A percentile compares a stretch with the other conserved stretches of the same genome.
phyloP scores from a whole-genome alignment of 352 stramenopile genomes.

The Globisporangium acanthophoron region DNA sequence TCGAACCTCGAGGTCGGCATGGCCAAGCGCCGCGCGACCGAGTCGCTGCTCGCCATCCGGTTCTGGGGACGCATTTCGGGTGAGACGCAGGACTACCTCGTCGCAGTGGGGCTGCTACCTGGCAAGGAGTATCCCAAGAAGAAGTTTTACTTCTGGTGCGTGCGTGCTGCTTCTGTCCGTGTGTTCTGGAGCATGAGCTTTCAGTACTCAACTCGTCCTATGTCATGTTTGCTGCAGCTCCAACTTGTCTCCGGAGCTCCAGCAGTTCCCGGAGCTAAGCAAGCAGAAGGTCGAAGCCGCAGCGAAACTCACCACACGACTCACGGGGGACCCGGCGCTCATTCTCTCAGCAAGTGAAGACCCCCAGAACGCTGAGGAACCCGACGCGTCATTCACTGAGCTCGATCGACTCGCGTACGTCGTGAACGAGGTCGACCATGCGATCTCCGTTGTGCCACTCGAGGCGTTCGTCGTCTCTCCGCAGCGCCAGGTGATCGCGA shows the following conservation, averaged over 20 bases:
- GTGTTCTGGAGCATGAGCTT: neutral
- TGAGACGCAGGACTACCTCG: conserved; percentile 63
- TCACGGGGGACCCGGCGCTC: conserved; percentile 70
- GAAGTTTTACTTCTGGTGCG: conserved; percentile 84
- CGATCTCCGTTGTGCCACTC: conserved; percentile 48
- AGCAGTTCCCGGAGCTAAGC: conserved; percentile 71
- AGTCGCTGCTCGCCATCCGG: conserved; percentile 52
- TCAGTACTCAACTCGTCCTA: neutral
- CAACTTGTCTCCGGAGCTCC: conserved; percentile 66
- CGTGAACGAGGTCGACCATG: conserved; percentile 62
- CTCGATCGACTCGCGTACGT: conserved; percentile 67
- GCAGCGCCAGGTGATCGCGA: conserved; percentile 58
- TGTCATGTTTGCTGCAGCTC: conserved; percentile 25
- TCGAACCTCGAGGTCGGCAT: conserved; percentile 75
- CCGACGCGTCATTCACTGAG: conserved; percentile 46
- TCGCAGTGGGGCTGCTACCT: conserved; percentile 49
- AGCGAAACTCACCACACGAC: conserved; percentile 33
- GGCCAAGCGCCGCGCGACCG: conserved; percentile 58
- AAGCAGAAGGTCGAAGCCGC: conserved; percentile 51
- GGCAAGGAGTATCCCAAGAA: conserved; percentile 71
- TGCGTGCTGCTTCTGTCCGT: neutral
- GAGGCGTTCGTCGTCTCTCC: conserved; percentile 69
- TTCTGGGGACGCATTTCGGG: conserved; percentile 69
- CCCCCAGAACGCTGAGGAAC: conserved; percentile 32
- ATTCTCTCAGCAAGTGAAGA: conserved; percentile 28